Evolutionary conservation across 208 protist genomes (phyloP).

Genomic region (Trichomonas vaginalis): DNA sequence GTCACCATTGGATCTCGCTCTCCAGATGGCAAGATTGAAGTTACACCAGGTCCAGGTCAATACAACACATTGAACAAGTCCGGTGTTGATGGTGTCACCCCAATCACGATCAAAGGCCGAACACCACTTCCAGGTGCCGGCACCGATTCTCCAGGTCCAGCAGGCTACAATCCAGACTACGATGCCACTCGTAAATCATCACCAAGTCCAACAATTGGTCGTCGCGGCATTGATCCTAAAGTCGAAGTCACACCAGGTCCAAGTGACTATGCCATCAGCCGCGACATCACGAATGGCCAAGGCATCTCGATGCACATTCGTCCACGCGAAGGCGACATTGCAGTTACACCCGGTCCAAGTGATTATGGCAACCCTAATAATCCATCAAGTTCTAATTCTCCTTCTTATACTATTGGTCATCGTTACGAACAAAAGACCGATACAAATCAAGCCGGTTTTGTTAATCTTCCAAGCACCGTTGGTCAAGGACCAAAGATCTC

Average conservation of each 20-base stretch:
- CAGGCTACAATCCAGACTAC: not conserved
- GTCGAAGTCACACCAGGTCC: not conserved
- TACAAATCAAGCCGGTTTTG: not conserved
- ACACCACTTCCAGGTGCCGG: not conserved
- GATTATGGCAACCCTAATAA: not conserved
- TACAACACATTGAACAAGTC: too few species aligned
- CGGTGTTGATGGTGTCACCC: not conserved
- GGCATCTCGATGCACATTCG: not conserved
- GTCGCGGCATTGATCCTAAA: not conserved
- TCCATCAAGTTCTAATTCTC: not conserved
- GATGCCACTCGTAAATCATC: not conserved
- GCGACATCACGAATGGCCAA: not conserved
- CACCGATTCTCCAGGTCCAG: not conserved
- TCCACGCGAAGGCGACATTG: not conserved
- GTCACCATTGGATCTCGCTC: not conserved
- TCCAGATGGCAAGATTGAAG: not conserved
- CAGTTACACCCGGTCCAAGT: not conserved
- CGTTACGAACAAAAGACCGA: not conserved
- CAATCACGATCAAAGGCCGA: not conserved
- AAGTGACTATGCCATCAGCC: not conserved
- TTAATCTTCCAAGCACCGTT: not conserved
- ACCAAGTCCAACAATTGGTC: not conserved
- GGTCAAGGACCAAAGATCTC: not conserved
- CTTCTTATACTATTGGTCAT: not conserved
- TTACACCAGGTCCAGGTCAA: not conserved